phyloP scores from a whole-genome alignment of 2,329 filamentous ascomycete genomes.

The Fusarium lateritium region DNA sequence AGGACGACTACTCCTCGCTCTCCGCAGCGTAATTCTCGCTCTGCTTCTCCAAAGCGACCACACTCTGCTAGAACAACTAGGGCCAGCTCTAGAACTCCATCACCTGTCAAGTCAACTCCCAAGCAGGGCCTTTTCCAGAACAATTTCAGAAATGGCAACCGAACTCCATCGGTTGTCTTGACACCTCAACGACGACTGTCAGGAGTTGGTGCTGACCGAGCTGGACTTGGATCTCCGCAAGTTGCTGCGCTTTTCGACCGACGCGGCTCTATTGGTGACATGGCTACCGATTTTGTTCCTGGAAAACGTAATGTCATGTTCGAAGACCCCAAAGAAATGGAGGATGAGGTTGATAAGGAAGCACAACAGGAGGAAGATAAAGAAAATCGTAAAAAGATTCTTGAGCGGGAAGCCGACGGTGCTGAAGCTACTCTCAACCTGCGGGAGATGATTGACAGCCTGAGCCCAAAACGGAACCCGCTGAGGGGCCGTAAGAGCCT shows the following conservation, averaged over 20 bases:
- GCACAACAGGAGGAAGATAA: constrained; percentile 70
- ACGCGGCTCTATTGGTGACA: constrained; percentile 79
- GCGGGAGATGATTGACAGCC: constrained; percentile 82
- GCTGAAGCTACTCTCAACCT: constrained; percentile 75
- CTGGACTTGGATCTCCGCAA: constrained; percentile 81
- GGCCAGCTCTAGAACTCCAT: constrained; percentile 44
- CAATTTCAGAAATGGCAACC: constrained; percentile 66
- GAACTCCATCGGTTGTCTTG: constrained; percentile 75
- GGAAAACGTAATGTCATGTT: constrained; percentile 70
- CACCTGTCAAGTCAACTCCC: constrained; percentile 45
- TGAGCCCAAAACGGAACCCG: constrained; percentile 81
- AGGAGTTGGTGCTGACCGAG: constrained; percentile 77
- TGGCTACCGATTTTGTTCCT: constrained; percentile 74
- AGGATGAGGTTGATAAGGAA: constrained; percentile 74
- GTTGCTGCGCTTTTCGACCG: constrained; percentile 80
- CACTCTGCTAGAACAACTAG: constrained; percentile 25
- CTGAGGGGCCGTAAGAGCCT: constrained; percentile 81
- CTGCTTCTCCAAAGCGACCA: constrained; percentile 42
- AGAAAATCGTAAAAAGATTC: constrained; percentile 70
- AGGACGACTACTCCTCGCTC: constrained; percentile 27
- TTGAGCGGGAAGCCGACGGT: constrained; percentile 65
- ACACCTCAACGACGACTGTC: constrained; percentile 71
- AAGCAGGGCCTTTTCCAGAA: constrained; percentile 66
- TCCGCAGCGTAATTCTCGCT: constrained; percentile 29
- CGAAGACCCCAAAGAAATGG: constrained; percentile 74